Percentiles rank a stretch among this genome's conserved stretches.
Conservation (phyloP, 495 filamentous ascomycete genomes). For the Physcia stellaris region DNA sequence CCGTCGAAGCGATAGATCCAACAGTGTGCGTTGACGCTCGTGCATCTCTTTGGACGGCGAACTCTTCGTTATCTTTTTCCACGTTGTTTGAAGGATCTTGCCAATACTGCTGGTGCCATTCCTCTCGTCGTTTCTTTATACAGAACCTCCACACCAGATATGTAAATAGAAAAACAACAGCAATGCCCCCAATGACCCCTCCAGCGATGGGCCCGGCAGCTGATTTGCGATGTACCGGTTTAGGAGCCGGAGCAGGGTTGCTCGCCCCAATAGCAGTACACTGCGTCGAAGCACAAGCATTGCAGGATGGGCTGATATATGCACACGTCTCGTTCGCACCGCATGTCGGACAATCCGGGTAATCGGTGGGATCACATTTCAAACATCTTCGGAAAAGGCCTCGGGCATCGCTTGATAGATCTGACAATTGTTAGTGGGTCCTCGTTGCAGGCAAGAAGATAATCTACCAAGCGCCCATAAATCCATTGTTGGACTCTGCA, state of each 20-base stretch:
- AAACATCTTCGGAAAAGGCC: slow-evolving; percentile 36
- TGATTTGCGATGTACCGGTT: slow-evolving; percentile 20
- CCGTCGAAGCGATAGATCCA: slow-evolving; percentile 84
- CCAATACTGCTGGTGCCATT: slow-evolving; percentile 41
- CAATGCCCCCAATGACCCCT: slow-evolving; percentile 68
- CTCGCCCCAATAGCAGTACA: slow-evolving; percentile 39
- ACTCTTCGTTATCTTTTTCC: slow-evolving; percentile 39
- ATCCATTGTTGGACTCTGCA: neutral
- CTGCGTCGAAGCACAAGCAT: slow-evolving; percentile 40
- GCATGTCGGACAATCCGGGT: slow-evolving; percentile 39
- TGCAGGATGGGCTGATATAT: slow-evolving; percentile 40
- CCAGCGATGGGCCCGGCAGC: slow-evolving; percentile 73
- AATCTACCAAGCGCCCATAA: neutral
- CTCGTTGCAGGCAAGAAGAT: too few relatives aligned
- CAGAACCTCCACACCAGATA: slow-evolving; percentile 79
- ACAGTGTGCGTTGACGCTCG: slow-evolving; percentile 76
- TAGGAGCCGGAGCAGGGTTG: slow-evolving; percentile 16
- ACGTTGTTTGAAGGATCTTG: slow-evolving; percentile 33
- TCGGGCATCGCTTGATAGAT: too few relatives aligned
- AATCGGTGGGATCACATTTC: slow-evolving; percentile 22
- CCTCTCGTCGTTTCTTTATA: slow-evolving; percentile 63
- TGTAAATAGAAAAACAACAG: slow-evolving; percentile 50
- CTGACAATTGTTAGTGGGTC: too few relatives aligned
- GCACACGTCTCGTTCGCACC: slow-evolving; percentile 36
- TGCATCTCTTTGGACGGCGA: slow-evolving; percentile 46